phyloP scores from a whole-genome alignment of 192 early-diverging fungal species.

The Mortierella claussenii region DNA sequence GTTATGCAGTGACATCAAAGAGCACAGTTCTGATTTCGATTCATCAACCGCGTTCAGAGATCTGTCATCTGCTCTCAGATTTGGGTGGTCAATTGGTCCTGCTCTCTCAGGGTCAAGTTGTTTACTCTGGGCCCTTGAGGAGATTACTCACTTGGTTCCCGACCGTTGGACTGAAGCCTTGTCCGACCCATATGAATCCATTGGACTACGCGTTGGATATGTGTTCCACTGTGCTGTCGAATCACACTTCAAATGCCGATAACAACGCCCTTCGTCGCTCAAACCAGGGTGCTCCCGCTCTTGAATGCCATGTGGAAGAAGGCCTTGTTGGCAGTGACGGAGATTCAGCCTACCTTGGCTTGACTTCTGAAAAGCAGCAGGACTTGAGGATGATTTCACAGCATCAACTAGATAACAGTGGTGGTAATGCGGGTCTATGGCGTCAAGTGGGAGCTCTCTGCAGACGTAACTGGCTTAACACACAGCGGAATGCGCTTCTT shows the following conservation, averaged over 20 bases:
- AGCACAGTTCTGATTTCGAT: slow-evolving; percentile 86
- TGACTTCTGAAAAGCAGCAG: too few relatives aligned
- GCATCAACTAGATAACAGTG: too few relatives aligned
- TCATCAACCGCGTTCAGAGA: slow-evolving; percentile 90
- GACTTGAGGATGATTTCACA: too few relatives aligned
- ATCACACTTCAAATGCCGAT: too few relatives aligned
- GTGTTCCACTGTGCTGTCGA: too few relatives aligned
- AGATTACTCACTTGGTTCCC: slow-evolving; percentile 41
- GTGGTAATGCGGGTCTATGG: too few relatives aligned
- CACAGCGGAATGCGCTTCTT: slow-evolving; percentile 25
- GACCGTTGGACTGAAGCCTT: slow-evolving; percentile 20
- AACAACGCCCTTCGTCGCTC: slow-evolving; percentile 40
- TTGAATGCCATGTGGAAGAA: slow-evolving; percentile 17
- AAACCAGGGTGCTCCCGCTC: slow-evolving; percentile 12
- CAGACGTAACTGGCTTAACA: not conserved
- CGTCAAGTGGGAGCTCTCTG: too few relatives aligned
- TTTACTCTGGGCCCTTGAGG: slow-evolving; percentile 40
- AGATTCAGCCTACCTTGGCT: too few relatives aligned
- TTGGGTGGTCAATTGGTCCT: slow-evolving; percentile 49
- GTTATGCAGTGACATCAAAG: slow-evolving; percentile 38
- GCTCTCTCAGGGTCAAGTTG: slow-evolving; percentile 38
- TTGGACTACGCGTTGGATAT: slow-evolving; percentile 46
- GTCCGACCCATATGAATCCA: slow-evolving; percentile 39
- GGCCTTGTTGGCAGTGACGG: too few relatives aligned
- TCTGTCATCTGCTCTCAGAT: slow-evolving; percentile 74